Percentiles rank a stretch among this genome's conserved stretches.
phyloP scores from a whole-genome alignment of 2,329 filamentous ascomycete species.

The Tricladium varicosporioides region DNA sequence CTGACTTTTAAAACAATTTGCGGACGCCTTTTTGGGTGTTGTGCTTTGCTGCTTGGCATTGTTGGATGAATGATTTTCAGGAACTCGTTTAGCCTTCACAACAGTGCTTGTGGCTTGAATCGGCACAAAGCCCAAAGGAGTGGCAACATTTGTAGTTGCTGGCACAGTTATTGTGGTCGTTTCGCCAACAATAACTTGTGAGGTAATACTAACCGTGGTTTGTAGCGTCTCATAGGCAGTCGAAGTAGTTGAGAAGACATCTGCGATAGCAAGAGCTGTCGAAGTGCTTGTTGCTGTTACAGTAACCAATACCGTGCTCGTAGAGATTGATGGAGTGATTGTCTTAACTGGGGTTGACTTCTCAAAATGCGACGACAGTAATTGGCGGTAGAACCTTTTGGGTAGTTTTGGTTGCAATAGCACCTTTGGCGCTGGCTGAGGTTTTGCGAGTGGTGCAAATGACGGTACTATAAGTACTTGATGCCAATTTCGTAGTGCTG shows the following conservation, averaged over 20 bases:
- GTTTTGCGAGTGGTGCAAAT: background rate
- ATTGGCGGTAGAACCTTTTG: background rate
- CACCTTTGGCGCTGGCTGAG: background rate
- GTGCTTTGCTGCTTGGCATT: background rate
- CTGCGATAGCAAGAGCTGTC: background rate
- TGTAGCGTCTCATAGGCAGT: background rate
- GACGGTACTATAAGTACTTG: background rate
- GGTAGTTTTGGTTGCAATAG: background rate
- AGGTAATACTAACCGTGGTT: background rate
- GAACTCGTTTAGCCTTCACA: background rate
- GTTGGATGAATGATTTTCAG: background rate
- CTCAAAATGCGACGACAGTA: background rate
- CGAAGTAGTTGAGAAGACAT: background rate
- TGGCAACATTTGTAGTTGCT: background rate
- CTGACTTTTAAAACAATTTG: background rate
- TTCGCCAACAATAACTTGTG: background rate
- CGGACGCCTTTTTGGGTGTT: background rate
- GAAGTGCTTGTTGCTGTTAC: background rate
- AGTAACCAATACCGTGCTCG: background rate
- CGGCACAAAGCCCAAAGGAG: background rate
- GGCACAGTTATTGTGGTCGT: background rate
- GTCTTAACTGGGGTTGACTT: background rate
- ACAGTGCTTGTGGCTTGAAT: background rate
- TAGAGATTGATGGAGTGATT: background rate
- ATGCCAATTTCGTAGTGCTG: background rate